A percentile compares a stretch with the other conserved stretches of the same genome.
Conservation (phyloP, 495 filamentous ascomycete genomes). For the Hypoxylon subgilvum region DNA sequence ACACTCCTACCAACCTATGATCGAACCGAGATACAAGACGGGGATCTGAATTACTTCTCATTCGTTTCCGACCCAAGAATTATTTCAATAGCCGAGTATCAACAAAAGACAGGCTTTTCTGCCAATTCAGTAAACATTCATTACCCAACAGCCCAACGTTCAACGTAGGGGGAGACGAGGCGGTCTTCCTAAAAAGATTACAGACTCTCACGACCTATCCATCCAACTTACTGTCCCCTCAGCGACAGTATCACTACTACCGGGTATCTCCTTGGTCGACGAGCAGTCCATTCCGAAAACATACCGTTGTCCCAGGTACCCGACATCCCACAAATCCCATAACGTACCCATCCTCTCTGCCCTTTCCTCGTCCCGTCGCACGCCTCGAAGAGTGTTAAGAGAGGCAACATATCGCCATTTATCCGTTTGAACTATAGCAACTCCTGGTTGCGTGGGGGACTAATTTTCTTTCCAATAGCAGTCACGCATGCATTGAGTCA, state of each 20-base stretch:
- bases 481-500: slow-evolving; percentile 5
- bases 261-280: slow-evolving; percentile 1
- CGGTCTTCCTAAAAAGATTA: not conserved
- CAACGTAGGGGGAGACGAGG: slow-evolving; percentile 11
- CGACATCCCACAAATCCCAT: slow-evolving; percentile 12
- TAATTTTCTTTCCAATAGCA: not conserved
- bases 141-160: not conserved
- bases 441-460: not conserved
- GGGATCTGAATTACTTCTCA: not conserved
- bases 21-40: slow-evolving; percentile 8
- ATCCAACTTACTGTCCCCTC: slow-evolving; percentile 3
- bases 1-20: no score
- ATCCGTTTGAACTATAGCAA: no score
- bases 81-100: slow-evolving; percentile 24
- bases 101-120: slow-evolving; percentile 13
- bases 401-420: no score
- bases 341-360: not conserved
- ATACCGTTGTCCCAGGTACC: not conserved
- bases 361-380: not conserved
- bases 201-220: not conserved
- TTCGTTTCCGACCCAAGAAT: slow-evolving; percentile 2
- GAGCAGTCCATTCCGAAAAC: slow-evolving; percentile 1
- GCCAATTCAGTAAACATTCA: not conserved
- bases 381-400: no score
- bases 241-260: slow-evolving; percentile 17